Percentiles rank a stretch among this genome's conserved stretches.
Conservation (phyloP, 768 basidiomycete genomes). For the Mycena polygramma region DNA sequence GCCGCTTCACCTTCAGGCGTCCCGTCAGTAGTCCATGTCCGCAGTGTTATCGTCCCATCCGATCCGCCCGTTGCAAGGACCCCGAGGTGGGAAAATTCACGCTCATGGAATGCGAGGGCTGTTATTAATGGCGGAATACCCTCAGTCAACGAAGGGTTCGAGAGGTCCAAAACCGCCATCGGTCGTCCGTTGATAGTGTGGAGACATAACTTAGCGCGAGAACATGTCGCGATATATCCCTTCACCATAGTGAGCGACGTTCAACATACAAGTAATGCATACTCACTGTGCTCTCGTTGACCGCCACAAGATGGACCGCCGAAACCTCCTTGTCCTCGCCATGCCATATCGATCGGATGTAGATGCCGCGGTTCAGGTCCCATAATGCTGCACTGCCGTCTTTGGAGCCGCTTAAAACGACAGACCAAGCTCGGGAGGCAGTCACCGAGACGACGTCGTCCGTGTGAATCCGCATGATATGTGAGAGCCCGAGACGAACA, state of each 20-base stretch:
- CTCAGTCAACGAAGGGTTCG: conserved; percentile 57
- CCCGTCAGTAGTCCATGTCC: conserved; percentile 87
- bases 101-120: conserved; percentile 87
- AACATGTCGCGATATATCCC: conserved; percentile 93
- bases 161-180: conserved; percentile 78
- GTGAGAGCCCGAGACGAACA: conserved; percentile 59
- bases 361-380: conserved; percentile 89
- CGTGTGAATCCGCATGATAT: conserved; percentile 87
- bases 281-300: conserved; percentile 91
- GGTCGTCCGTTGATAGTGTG: conserved; percentile 90
- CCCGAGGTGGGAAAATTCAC: conserved; percentile 85
- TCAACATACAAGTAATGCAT: neutral
- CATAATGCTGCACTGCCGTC: conserved; percentile 91
- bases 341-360: conserved; percentile 87
- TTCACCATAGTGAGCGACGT: conserved; percentile 45
- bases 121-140: conserved; percentile 70
- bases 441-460: conserved; percentile 75
- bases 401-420: conserved; percentile 85
- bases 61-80: conserved; percentile 85
- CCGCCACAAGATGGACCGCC: conserved; percentile 75
- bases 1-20: conserved; percentile 77
- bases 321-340: conserved; percentile 53
- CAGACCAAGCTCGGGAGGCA: conserved; percentile 85
- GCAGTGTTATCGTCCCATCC: conserved; percentile 82
- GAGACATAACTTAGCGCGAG: conserved; percentile 74